Evolutionary conservation across 306 rosid species (phyloP), one percentile per base, ranked within the genome.

Genomic region (Citrullus mucosospermus): DNA sequence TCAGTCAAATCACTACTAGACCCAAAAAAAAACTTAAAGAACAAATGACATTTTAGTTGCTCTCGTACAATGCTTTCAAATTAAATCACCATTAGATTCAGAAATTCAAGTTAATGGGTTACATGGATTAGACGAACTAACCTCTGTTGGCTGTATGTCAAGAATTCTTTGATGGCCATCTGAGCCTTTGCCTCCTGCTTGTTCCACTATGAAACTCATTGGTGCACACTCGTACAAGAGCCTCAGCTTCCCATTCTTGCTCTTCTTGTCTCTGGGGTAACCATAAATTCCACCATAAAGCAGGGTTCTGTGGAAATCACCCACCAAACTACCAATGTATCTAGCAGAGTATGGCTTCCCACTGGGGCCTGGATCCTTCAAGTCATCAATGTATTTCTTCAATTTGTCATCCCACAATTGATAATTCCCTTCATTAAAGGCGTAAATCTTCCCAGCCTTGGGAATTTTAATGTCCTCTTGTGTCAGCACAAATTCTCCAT

Each of bases 341-440:
- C 99, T 85, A 54, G 97, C 93, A 58, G 99, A 96, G 79, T 96
- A 96, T 32, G 99, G 98, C 84, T 91, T 96, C 20, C 91, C 96
- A 75, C 80, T 88, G n/a, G 98, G 91, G 58, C 98, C 99, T 4
- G 99, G 98, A 62, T 96, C 98, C 91, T 91, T 96, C 9, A 92
- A 89, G 75, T 80, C 89, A 84, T 92, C 98, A 16, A 96, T 91
- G 85, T 92, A 96, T 85, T 96, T 90, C 94, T 89, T 96, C 80
- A 96, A 80, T 70, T 91, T 92, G 70, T 88, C 99, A 83, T 96
- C 98, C 98, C 99, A 96, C 34, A 96, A 46, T 83, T 82, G 92
- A 66, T 96, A 96, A 78, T 96, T 96, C n/a, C 99, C 99, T 85
- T 96, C 99, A 66, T 96, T 96, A 87, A 96, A 96, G 6, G 99